Evolutionary conservation across 768 basidiomycete genomes (phyloP).

Genomic region (Cystobasidium onofrii): DNA sequence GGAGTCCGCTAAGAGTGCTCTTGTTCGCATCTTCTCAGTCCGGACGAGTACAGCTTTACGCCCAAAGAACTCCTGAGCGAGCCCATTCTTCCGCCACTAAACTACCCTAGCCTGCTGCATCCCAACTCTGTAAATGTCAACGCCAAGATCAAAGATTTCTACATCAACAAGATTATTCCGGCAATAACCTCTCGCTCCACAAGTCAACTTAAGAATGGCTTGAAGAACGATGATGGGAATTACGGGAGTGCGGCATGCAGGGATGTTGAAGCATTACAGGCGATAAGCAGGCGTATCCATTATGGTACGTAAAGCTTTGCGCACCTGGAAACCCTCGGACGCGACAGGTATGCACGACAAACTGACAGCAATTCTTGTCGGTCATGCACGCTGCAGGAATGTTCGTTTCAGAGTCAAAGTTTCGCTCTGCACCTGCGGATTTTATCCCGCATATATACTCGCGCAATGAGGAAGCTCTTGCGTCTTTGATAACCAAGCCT

Average conservation of each 20-base stretch:
- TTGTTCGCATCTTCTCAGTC: no score
- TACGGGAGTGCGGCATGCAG: conserved; percentile 91
- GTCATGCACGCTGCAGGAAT: conserved; percentile 57
- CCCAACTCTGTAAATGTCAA: conserved; percentile 64
- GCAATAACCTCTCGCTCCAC: conserved; percentile 72
- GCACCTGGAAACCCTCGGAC: no score
- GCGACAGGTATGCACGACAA: no score
- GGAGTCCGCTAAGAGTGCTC: no score
- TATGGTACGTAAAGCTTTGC: no score
- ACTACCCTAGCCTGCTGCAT: conserved; percentile 68
- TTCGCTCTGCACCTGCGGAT: conserved; percentile 68
- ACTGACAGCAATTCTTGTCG: neutral
- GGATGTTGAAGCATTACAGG: conserved; percentile 92
- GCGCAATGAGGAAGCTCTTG: conserved; percentile 68
- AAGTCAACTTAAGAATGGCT: conserved; percentile 58
- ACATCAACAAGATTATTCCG: conserved; percentile 77
- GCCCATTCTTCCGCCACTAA: conserved; percentile 66
- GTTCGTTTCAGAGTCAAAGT: conserved; percentile 98
- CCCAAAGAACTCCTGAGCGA: conserved; percentile 58
- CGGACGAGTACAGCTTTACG: conserved; percentile 97
- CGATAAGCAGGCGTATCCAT: conserved; percentile 96
- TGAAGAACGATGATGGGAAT: conserved; percentile 88
- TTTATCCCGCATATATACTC: conserved; percentile 87
- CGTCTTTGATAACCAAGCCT: conserved; percentile 88
- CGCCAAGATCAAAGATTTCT: conserved; percentile 75